Base-by-base conservation (phyloP, 208 protist genomes). In the Leishmania turanica region DNA sequence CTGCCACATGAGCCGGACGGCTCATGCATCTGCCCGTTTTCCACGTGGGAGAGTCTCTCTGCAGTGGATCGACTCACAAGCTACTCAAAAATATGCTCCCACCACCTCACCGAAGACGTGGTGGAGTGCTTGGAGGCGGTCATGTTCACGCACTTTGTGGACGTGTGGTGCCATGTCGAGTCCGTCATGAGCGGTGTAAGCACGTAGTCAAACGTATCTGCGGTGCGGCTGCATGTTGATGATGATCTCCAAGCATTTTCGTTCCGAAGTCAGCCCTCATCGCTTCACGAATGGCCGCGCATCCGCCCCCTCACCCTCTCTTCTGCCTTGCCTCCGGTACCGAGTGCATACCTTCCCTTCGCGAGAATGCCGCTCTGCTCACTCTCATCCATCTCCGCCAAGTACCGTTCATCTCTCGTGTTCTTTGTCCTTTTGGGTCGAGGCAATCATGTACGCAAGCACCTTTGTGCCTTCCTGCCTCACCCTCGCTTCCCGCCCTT, bases 1-100 rank as follows among this genome's bases (percentile, higher is more conserved):
- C 9, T 7, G 15, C 24, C 49, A 11, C 1, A 24, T 70, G 80
- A 54, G 1, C 4, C 27, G 6, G 1, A 13, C 5, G 3, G 34
- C 13, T n/a, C 71, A 34, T 24, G 4, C 15, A n/a, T 27, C 1
- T 85, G 77, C 31, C 51, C 60, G 37, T 77, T 45, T 11, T 0
- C 17, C 3, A 1, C 0, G 11, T 86, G 82, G 82, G 74, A 79
- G 19, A 49, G 3, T 7, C 56, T 86, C 24, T 72, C 73, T 17
- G 34, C 0, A 15, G 27, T 58, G 2, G 66, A 75, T 6, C 77
- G 40, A 8, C 13, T 86, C 24, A 27, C 3, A 11, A 79, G 78
- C 56, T 86, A 76, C 73, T 24, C 49, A 1, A 34, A 8, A 3
- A 27, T 86, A 45, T 86, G 82, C 47, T 19, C 78, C 6, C 74